Base-by-base conservation (phyloP, 2,329 filamentous ascomycete species). In the Xylariales sp. region DNA sequence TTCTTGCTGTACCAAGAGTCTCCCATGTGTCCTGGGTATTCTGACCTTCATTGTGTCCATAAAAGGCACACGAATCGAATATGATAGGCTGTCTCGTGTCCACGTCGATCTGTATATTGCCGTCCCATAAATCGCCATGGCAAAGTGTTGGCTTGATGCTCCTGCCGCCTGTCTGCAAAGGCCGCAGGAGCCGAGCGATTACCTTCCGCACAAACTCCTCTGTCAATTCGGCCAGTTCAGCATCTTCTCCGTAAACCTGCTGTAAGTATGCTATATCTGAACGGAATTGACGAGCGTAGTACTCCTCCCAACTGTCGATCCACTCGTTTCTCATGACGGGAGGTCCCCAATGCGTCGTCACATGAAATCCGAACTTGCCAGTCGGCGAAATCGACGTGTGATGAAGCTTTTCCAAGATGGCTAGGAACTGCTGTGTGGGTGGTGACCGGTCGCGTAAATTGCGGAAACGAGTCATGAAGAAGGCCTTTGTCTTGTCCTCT, bases 171-270 rank as follows among this genome's bases (percentile, higher is more conserved):
- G 52, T 58, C 41, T 66, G 58, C 2, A 69, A 49, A 11, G 62
- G 62, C 10, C 63, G 43, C 14, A 68, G 46, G 2, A 69, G 51
- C 22, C 63, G 51, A 1, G 64, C 60, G 18, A 68, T 62, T 4
- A 68, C 60, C 24, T 57, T 62, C 8, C 57, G 47, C 4, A 64
- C 33, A 18, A 51, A 49, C 4, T 44, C 22, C 3, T 41, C 44
- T 6, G 41, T 24, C 5, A 51, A 15, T n/a, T 39, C 10, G 7
- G 42, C 31, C 10, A 52, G 22, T 20, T 54, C 50, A 1, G 27
- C 19, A 22, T 47, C 41, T 84, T 38, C 19, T 1, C 38, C 38
- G 21, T 25, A 19, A 1, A 22, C 11, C 10, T 12, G 14, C 11
- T 7, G 29, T 22, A 16, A 19, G 4, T 12, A 24, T 4, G 4